Evolutionary conservation across 352 stramenopile genomes (phyloP), one percentile per base, ranked within the genome.

Genomic region (Globisporangium nagaii): DNA sequence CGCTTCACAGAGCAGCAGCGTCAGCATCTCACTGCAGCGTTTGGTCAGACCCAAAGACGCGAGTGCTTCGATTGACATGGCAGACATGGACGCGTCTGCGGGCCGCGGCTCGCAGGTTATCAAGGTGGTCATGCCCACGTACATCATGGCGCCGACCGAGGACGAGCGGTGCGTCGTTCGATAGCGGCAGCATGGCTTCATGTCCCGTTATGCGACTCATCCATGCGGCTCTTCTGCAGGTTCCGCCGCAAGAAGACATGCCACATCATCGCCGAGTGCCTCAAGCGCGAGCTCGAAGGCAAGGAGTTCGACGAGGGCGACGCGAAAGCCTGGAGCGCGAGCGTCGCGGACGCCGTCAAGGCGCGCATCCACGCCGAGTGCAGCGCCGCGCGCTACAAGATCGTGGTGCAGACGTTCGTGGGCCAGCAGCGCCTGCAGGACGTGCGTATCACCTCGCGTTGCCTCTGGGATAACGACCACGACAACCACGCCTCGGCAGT

Each of bases 321-420:
- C 41, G 75, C 62, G 45, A 90, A 84, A 45, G 51, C 39, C 25
- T 93, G 79, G 81, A 80, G 67, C 58, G 75, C 66, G n/a, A 52
- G 66, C 32, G 79, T 90, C 32, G 77, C 84, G 3, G 81, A 93
- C 53, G 53, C 66, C 20, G 73, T 93, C 36, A 86, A 86, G 58
- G 46, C 57, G 24, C 67, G 75, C 34, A 80, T 91, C 50, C 62
- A 76, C 54, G 54, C 70, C 44, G 84, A 90, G 25, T 90, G 78
- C 53, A 65, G 67, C 43, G 84, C 95, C 35, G 84, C 86, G 19
- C 82, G 94, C 24, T 98, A 98, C 67, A 98, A 98, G 58, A 70
- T 98, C 40, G 70, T 98, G 25, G 91, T 97, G 28, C 93, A 98
- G 68, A 88, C 93, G 22, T 98, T 96, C 36, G 86, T 98, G 53